Evolutionary conservation across 179 eudicot genomes (phyloP).

Genomic region (Silene noctiflora): DNA sequence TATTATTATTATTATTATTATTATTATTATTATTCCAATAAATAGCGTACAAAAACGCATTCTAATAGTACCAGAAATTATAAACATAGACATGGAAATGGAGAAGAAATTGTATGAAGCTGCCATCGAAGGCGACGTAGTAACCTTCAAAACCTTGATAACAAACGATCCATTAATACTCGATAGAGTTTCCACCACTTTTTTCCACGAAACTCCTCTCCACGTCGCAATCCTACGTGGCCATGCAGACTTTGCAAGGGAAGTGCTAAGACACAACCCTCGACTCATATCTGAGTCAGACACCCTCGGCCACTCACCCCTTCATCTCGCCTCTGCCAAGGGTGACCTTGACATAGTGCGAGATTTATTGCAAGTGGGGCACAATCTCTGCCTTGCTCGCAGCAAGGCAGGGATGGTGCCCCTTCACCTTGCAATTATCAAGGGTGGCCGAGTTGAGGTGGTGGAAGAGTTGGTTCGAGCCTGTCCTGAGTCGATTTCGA

Average conservation of each 20-base stretch:
- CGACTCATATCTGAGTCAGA: conserved; percentile 34
- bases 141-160: conserved; percentile 21
- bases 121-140: conserved; percentile 35
- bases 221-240: conserved; percentile 47
- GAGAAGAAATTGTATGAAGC: conserved; percentile 38
- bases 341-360: conserved; percentile 31
- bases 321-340: conserved; percentile 47
- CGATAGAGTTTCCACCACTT: conserved; percentile 28
- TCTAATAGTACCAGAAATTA: not conserved
- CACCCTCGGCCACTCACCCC: conserved; percentile 35
- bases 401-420: conserved; percentile 37
- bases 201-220: conserved; percentile 39
- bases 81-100: conserved; percentile 21
- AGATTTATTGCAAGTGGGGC: conserved; percentile 22
- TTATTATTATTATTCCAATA: not conserved
- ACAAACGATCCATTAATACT: conserved; percentile 42
- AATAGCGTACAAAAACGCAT: conserved; percentile 1
- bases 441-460: conserved; percentile 37
- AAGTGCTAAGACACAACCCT: conserved; percentile 31
- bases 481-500: conserved; percentile 23
- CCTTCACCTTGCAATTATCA: conserved; percentile 42
- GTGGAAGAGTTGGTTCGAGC: conserved; percentile 37
- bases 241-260: conserved; percentile 35
- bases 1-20: too few species aligned
- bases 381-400: conserved; percentile 20